Base-by-base conservation (phyloP, 352 stramenopile genomes). In the Pythium coloratum region DNA sequence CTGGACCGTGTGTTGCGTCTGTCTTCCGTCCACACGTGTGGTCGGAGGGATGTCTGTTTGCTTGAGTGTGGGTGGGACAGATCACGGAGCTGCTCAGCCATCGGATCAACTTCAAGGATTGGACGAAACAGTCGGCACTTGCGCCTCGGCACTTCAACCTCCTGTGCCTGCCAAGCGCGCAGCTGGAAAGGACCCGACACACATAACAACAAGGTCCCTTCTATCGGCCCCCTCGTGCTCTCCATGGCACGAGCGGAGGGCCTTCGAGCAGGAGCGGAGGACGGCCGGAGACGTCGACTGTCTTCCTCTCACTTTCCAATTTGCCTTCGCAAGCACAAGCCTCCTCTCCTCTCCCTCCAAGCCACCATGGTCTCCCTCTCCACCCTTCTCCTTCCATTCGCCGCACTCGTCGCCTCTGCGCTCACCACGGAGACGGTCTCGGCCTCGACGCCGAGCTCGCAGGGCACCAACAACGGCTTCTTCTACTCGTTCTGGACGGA, bases 401-500 rank as follows among this genome's bases (percentile, higher is more conserved):
- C 38, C 28, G 44, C 44, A 0, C 44, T 51, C 44, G 16, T 16
- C 3, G 44, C n/a, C 3, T 5, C 44, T 51, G 44, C 18, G 44
- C 44, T 51, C 6, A 12, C 14, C 34, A 12, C 56, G 8, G n/a
- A 16, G 2, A 40, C 42, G 8, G 40, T 49, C 32, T 30, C 42
- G 1, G 38, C 40, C 10, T 7, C 12, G 3, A 38, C 54, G 40
- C 16, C 54, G 32, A 47, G 50, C 26, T 57, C 44, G 14, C 14
- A 13, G 8, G 56, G 56, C 42, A 55, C 30, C 2, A 46, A 62
- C 26, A 42, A 62, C 56, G 56, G 56, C 38, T 62, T 50, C 24
- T 62, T 42, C 56, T 62, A 55, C 40, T 62, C 56, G 56, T 62
- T 62, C 40, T 62, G 42, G 38, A 62, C 56, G 1, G 56, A 62